Conservation (phyloP, 208 protist genomes). For the Acanthamoeba triangularis region DNA sequence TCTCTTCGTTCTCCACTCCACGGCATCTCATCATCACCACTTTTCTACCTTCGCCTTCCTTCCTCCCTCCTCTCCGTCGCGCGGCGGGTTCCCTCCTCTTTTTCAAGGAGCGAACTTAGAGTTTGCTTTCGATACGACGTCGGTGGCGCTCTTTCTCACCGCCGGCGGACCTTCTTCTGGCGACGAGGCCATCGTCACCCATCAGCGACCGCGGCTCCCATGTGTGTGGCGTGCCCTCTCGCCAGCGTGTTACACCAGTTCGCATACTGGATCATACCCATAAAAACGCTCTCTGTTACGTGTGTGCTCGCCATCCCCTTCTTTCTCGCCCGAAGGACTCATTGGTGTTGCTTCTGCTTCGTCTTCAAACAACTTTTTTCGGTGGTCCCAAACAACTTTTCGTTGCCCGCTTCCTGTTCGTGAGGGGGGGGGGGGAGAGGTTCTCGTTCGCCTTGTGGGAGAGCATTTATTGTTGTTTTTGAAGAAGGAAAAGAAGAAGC, state of each 20-base stretch:
- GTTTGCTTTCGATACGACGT: not conserved
- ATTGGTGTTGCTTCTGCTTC: not conserved
- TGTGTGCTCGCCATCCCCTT: not conserved
- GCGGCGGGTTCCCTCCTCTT: not conserved
- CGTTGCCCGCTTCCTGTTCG: not conserved
- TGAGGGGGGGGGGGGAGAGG: not conserved
- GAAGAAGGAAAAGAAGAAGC: not conserved
- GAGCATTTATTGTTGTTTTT: not conserved
- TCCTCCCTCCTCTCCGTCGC: too few relatives aligned
- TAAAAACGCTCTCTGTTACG: not conserved
- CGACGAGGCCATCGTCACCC: too few relatives aligned
- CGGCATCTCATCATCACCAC: not conserved
- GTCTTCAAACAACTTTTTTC: not conserved
- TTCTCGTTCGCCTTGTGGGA: not conserved
- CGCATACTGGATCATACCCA: not conserved
- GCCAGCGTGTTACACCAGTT: not conserved
- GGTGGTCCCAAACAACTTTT: not conserved
- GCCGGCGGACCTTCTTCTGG: too few relatives aligned
- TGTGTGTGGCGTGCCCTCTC: not conserved
- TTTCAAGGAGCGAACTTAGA: constrained; percentile 29
- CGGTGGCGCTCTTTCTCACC: not conserved
- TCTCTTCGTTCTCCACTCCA: not conserved
- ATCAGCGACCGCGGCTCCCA: not conserved
- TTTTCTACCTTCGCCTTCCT: not conserved
- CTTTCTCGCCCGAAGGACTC: not conserved